Conservation (phyloP, 805 yeast genomes). For the Maudiozyma serrabonitensis region DNA sequence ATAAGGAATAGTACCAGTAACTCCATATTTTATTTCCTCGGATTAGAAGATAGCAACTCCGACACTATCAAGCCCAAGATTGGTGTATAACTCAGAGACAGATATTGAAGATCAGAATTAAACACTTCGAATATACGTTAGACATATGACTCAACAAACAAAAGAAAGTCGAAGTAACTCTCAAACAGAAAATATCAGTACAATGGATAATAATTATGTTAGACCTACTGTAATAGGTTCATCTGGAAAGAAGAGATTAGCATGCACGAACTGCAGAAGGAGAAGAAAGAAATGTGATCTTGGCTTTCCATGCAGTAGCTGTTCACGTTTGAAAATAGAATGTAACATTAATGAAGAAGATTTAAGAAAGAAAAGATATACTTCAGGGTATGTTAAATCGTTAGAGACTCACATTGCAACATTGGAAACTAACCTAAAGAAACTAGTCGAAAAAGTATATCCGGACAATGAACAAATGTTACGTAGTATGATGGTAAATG, state of each 20-base stretch:
- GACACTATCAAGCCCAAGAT: too few relatives aligned
- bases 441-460: constrained; percentile 15
- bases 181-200: neutral
- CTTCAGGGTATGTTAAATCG: constrained; percentile 40
- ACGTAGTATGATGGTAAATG: constrained; percentile 15
- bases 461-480: constrained; percentile 14
- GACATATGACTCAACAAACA: neutral
- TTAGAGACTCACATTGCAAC: constrained; percentile 30
- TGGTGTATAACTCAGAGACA: too few relatives aligned
- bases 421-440: constrained; percentile 21
- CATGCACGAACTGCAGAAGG: constrained; percentile 28
- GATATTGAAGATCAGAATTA: too few relatives aligned
- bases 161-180: neutral
- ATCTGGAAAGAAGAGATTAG: constrained; percentile 21
- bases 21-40: too few relatives aligned
- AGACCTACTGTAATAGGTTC: constrained; percentile 1
- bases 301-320: constrained; percentile 40
- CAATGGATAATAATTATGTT: neutral
- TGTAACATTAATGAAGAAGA: constrained; percentile 41
- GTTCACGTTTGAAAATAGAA: constrained; percentile 34
- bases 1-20: too few relatives aligned
- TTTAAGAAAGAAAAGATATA: constrained; percentile 42
- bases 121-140: too few relatives aligned
- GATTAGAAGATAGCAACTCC: too few relatives aligned
- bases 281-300: constrained; percentile 40